These are phyloP conservation scores for Coemansia sp. DNA, from an alignment of 192 early-diverging fungal species.

Conservation along the genomic window DNA sequence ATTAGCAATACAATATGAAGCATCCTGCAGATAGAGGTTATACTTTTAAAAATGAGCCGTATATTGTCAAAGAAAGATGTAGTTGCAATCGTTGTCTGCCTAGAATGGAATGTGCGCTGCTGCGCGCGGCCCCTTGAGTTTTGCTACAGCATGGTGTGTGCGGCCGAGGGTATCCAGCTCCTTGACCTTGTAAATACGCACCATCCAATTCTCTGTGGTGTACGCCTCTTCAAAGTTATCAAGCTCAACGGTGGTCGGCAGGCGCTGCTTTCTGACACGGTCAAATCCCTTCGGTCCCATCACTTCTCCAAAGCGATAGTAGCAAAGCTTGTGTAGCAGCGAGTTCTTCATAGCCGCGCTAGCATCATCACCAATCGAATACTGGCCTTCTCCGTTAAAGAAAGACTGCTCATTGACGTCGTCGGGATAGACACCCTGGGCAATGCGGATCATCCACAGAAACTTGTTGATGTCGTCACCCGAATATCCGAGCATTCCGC, in stretches of 20 bases:
- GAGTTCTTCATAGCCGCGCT: constrained; percentile 86
- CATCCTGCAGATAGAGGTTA: background rate
- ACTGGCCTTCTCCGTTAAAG: constrained; percentile 88
- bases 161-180: constrained; percentile 91
- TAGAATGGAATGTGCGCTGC: background rate
- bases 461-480: constrained; percentile 99
- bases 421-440: constrained; percentile 94
- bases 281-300: constrained; percentile 77
- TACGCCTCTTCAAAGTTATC: constrained; percentile 90
- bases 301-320: constrained; percentile 91
- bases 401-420: constrained; percentile 87
- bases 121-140: constrained; percentile 9
- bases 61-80: background rate
- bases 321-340: constrained; percentile 97
- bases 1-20: background rate
- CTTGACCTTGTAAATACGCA: constrained; percentile 98
- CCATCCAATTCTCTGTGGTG: constrained; percentile 96
- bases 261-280: constrained; percentile 75
- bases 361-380: constrained; percentile 88
- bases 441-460: constrained; percentile 99
- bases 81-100: background rate
- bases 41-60: background rate
- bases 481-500: constrained; percentile 94
- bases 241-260: constrained; percentile 80
- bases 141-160: constrained; percentile 25